Evolutionary conservation across 495 filamentous ascomycete species (phyloP), one percentile per base, ranked within the genome.

Genomic region (Penicillium macrosclerotiorum): DNA sequence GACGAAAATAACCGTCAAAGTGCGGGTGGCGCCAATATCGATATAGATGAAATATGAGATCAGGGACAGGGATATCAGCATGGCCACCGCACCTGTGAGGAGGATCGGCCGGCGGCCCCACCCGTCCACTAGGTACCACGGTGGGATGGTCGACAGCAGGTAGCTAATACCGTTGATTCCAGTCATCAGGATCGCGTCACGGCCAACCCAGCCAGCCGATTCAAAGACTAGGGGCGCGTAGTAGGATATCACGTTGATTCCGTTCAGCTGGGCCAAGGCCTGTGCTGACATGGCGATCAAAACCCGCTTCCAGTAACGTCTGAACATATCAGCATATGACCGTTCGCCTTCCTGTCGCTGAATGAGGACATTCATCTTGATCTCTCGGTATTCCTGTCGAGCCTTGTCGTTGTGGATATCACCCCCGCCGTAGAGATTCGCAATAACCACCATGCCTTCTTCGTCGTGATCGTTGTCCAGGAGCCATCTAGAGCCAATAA

Each of bases 271-370:
- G 13, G 93, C 94, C 41, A 98, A 78, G 1, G 87, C 88, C 60
- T 98, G 93, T 4, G 93, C 93, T 6, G 93, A 97, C 94, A 98
- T 98, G 65, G 93, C 93, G 68, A 98, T 97, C 59, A 97, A 85
- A 51, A 98, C 90, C 27, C 93, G 89, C 51, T 84, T 91, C 55
- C 77, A 77, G 71, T 98, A 98, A 30, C 93, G 83, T 43, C 74
- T 83, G 75, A 96, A 98, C 93, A 98, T 98, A 52, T 98, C 94
- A 8, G 65, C 52, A 60, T 97, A 98, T 0, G 89, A 84, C 51
- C 92, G 77, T 65, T 96, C 93, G 42, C 94, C 93, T 68, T 97
- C 93, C 67, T 94, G 88, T 13, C 93, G 87, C 61, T 89, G 85
- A 7, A 96, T 72, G 11, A 98, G 78, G 8, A 98, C 93, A 52